phyloP scores from a whole-genome alignment of 177 flowering plant genomes.

The Tripterygium wilfordii region DNA sequence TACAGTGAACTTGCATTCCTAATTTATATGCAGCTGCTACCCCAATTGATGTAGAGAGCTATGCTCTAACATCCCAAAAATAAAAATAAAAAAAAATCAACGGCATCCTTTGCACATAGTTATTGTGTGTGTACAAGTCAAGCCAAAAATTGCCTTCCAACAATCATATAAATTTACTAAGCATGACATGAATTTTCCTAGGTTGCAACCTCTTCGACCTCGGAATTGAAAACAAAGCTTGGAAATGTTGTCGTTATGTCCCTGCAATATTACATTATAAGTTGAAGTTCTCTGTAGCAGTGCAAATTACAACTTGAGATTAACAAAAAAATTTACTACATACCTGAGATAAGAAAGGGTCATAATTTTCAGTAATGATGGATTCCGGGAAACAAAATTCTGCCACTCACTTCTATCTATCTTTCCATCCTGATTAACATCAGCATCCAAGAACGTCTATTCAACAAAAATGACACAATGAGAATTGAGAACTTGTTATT shows the following conservation, averaged over 20 bases:
- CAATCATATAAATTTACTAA: too few relatives aligned
- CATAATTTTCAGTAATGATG: constrained; percentile 86
- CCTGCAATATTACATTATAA: too few relatives aligned
- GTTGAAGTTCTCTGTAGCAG: neutral
- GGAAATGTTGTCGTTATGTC: constrained; percentile 36
- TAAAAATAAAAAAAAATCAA: too few relatives aligned
- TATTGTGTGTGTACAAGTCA: too few relatives aligned
- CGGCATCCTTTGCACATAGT: too few relatives aligned
- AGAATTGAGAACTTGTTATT: neutral
- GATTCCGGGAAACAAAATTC: constrained; percentile 63
- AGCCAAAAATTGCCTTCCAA: too few relatives aligned
- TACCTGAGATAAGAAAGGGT: constrained; percentile 81
- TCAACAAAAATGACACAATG: neutral
- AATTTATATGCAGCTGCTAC: too few relatives aligned
- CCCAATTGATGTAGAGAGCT: too few relatives aligned
- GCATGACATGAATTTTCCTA: neutral
- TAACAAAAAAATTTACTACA: neutral
- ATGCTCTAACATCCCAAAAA: too few relatives aligned
- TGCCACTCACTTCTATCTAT: constrained; percentile 84
- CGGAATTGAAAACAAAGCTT: constrained; percentile 33
- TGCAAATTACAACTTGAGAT: neutral
- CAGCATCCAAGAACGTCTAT: constrained; percentile 89
- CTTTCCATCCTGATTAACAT: constrained; percentile 72
- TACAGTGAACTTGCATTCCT: too few relatives aligned
- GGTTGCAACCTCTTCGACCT: constrained; percentile 32